Base-by-base conservation (phyloP, 148 eudicot genomes). In the Vaccinium macrocarpon region DNA sequence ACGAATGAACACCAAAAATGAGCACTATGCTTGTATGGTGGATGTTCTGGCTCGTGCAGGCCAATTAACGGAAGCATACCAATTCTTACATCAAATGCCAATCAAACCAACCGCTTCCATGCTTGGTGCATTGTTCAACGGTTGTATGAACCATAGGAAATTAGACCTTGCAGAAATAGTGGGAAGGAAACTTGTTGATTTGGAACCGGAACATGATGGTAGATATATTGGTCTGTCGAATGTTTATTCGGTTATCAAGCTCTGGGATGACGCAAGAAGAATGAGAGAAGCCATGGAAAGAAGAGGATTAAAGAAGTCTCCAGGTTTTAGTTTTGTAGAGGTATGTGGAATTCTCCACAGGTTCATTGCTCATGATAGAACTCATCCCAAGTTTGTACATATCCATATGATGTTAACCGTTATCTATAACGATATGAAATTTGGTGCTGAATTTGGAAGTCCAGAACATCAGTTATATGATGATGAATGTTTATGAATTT, bases 21-120 rank as follows among this genome's bases (percentile, higher is more conserved):
- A 96, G 89, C 98, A 94, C 84, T 96, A 94, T 83, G 92, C 98
- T 6, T 94, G 98, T 84, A 91, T 96, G 98, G 89, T 96, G 57
- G 95, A 96, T 87, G 96, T 88, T 83, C 81, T 96, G 79, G 95
- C 98, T 52, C 95, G 93, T 72, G 94, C 96, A 55, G 98, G 98
- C 82, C 91, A 78, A 59, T 83, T 94, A 73, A 87, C 55, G 0
- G 93, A 93, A 66, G 98, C 98, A 29, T 94, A 93, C 81, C 76
- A 86, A 21, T 94, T 96, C 84, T 57, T 93, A 74, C 79, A 84
- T 82, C 62, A 72, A 78, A 93, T 96, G 93, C 96, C 98, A 1
- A 14, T 87, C 49, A 81, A 88, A 59, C 95, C 96, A 11, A 93
- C 93, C 13, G 89, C 96, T 81, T 91, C 98, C 51, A 88, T 89